These are phyloP conservation scores for Penicillium sclerotigenum DNA, from an alignment of 2,329 filamentous ascomycete species.

Conservation along the genomic window DNA sequence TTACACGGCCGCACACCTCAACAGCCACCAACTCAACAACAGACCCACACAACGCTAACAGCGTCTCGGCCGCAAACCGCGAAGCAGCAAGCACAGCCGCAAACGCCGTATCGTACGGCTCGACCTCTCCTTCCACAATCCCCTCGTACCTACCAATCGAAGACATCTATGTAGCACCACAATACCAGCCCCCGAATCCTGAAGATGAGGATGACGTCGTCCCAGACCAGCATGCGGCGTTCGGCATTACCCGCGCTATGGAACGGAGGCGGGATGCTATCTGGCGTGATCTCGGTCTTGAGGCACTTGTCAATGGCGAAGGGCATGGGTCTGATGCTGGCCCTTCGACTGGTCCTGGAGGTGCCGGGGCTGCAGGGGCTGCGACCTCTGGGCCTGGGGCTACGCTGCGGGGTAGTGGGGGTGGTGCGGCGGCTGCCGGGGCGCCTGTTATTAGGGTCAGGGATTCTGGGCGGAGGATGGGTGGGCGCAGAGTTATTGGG, in stretches of 20 bases:
- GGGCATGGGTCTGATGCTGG: constrained; percentile 18
- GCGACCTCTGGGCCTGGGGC: constrained; percentile 15
- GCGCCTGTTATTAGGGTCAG: constrained; percentile 25
- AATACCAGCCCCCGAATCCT: constrained; percentile 62
- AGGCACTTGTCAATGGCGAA: constrained; percentile 46
- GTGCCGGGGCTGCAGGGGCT: constrained; percentile 18
- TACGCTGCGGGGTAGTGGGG: constrained; percentile 19
- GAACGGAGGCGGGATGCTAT: constrained; percentile 52
- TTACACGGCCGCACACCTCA: constrained; percentile 45
- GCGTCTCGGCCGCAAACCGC: not conserved
- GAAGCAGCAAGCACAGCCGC: constrained; percentile 5
- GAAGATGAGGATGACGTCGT: constrained; percentile 67
- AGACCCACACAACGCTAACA: constrained; percentile 1
- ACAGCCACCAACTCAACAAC: constrained; percentile 7
- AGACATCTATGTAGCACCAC: constrained; percentile 59
- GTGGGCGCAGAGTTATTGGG: constrained; percentile 38
- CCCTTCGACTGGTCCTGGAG: constrained; percentile 18
- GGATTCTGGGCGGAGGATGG: constrained; percentile 36
- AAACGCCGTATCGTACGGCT: constrained; percentile 28
- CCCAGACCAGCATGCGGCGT: constrained; percentile 65
- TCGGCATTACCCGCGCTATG: constrained; percentile 62
- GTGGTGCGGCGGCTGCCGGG: constrained; percentile 18
- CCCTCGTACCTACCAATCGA: constrained; percentile 52
- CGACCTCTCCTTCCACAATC: constrained; percentile 32
- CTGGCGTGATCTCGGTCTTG: constrained; percentile 60